Evolutionary conservation across 805 yeast species (phyloP), one percentile per base, ranked within the genome.

Genomic region (Lachancea quebecensis): DNA sequence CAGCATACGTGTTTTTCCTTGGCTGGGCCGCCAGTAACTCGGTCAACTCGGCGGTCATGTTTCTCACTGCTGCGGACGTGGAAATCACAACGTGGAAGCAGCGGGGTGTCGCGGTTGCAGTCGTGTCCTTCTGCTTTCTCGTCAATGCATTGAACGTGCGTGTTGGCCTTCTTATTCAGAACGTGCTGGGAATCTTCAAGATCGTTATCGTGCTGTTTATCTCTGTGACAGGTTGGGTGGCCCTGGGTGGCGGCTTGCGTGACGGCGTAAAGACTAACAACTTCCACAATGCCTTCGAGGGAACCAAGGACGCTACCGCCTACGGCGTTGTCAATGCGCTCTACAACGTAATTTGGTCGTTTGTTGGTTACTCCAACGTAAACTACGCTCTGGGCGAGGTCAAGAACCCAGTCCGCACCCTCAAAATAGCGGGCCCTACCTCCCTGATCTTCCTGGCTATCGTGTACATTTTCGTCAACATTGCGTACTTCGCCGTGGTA

Each of bases 11-110:
- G 14, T 79, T 86, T 57, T 74, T 84, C 56, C 69, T 86, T 40
- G 93, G 93, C 32, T 86, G 90, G 87, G 90, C 95, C 17, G 80
- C 93, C 10, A 86, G 90, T 62, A 84, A 85, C 63, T 81, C 90
- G 16, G 78, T 84, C 41, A 86, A 84, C 31, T 83, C 83, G 51
- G 95, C 95, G 28, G 83, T 82, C 58, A 85, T 83, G 66, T 72
- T 86, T 49, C 70, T 85, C 48, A 77, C 75, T 35, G 95, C 95
- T 10, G 89, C 90, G 6, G 82, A 78, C 35, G 73, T 69, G 14
- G 82, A 79, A 48, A 72, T 77, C 8, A 79, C 83, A 10, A 74
- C 80, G 54, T 86, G 95, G 95, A 79, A 80, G 56, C 81, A 82
- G 52, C 73, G 91, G 58, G 89, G 80, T 35, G 75, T 86, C 53